These are phyloP conservation scores for Amylostereum chailletii DNA, from an alignment of 1,284 basidiomycete genomes.

Conservation along the genomic window DNA sequence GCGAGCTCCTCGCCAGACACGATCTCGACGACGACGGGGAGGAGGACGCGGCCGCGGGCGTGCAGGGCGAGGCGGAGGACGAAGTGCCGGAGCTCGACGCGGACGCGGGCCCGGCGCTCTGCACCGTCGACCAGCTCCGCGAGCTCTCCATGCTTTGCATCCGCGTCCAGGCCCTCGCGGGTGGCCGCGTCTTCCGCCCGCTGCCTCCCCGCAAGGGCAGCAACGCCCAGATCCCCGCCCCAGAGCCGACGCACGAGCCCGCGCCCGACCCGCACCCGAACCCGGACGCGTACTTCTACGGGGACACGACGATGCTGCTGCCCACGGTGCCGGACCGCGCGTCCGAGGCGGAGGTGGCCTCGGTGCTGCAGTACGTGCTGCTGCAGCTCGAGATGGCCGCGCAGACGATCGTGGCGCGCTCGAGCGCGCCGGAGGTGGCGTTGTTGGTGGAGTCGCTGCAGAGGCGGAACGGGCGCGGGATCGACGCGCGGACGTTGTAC, in stretches of 20 bases:
- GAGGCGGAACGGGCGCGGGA: slow-evolving; percentile 18
- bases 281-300: slow-evolving; percentile 33
- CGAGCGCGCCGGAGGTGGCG: slow-evolving; percentile 14
- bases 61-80: slow-evolving; percentile 35
- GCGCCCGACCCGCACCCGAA: slow-evolving; percentile 24
- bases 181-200: slow-evolving; percentile 52
- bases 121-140: slow-evolving; percentile 73
- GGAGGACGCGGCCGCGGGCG: neutral
- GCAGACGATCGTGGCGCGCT: slow-evolving; percentile 36
- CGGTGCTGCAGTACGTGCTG: slow-evolving; percentile 69
- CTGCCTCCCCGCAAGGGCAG: slow-evolving; percentile 40
- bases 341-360: slow-evolving; percentile 68
- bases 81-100: slow-evolving; percentile 6
- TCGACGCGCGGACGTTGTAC: slow-evolving; percentile 42
- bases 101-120: slow-evolving; percentile 36
- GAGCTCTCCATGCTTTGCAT: slow-evolving; percentile 73
- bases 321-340: slow-evolving; percentile 70
- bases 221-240: slow-evolving; percentile 22
- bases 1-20: slow-evolving; percentile 66
- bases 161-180: slow-evolving; percentile 77
- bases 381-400: slow-evolving; percentile 79
- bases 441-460: slow-evolving; percentile 22
- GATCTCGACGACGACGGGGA: slow-evolving; percentile 27
- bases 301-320: slow-evolving; percentile 59
- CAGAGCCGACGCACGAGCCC: slow-evolving; percentile 14